Percentiles rank a stretch among this genome's conserved stretches.
phyloP scores from a whole-genome alignment of 2,329 filamentous ascomycete genomes.

The Exophiala calicioides region DNA sequence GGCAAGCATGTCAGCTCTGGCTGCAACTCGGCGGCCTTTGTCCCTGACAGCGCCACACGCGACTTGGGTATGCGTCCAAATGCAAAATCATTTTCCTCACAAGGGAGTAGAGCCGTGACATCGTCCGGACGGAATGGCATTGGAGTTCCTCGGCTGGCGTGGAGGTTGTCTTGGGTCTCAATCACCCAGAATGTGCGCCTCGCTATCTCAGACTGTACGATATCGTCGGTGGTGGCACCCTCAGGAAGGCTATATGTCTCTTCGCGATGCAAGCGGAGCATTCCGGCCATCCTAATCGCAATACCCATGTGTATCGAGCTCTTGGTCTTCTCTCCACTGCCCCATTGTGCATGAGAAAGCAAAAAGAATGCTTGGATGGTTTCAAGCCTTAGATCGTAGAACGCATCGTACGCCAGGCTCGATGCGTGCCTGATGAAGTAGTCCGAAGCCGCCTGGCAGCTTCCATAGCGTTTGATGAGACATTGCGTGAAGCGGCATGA shows the following conservation, averaged over 20 bases:
- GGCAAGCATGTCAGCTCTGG: conserved; percentile 14
- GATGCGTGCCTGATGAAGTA: too few relatives aligned
- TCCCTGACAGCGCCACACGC: conserved; percentile 39
- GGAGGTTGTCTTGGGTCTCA: conserved; percentile 41
- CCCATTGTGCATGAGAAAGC: too few relatives aligned
- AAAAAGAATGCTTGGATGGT: too few relatives aligned
- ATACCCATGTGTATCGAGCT: conserved; percentile 46
- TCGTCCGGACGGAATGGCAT: conserved; percentile 39
- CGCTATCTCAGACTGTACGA: conserved; percentile 39
- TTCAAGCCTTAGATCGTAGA: too few relatives aligned
- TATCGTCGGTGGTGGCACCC: conserved; percentile 33
- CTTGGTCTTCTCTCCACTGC: too few relatives aligned
- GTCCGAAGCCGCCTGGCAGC: too few relatives aligned
- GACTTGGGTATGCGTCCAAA: conserved; percentile 36
- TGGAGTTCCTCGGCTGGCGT: conserved; percentile 39
- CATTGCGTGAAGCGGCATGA: too few relatives aligned
- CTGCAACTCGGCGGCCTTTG: conserved; percentile 32
- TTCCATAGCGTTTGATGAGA: too few relatives aligned
- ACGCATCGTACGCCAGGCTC: too few relatives aligned
- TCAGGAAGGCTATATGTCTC: conserved; percentile 37
- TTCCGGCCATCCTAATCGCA: conserved; percentile 40
- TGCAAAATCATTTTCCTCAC: conserved; percentile 42
- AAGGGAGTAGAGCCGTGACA: conserved; percentile 41
- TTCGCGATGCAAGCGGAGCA: conserved; percentile 41
- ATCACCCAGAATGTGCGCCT: conserved; percentile 44